Evolutionary conservation across 148 eudicot genomes (phyloP).

Genomic region (Polygonum maritimum): DNA sequence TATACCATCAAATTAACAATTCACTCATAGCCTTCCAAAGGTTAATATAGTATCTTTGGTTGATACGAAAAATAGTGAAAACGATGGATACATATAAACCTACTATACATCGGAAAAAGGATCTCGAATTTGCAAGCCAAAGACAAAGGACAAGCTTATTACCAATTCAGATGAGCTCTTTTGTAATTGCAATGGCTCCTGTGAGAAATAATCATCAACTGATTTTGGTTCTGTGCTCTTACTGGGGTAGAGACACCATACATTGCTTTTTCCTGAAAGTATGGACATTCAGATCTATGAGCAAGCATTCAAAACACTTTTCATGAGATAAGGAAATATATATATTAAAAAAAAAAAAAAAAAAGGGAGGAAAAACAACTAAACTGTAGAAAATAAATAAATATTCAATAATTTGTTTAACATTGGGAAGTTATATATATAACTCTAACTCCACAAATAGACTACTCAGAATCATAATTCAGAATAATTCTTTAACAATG

Average conservation of each 20-base stretch:
- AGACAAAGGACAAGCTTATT: neutral
- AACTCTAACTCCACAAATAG: neutral
- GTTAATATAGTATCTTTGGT: neutral
- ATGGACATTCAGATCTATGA: slow-evolving; percentile 4
- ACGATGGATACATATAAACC: neutral
- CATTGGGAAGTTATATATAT: neutral
- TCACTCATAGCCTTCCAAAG: neutral
- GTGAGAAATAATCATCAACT: slow-evolving; percentile 43
- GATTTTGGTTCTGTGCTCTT: slow-evolving; percentile 62
- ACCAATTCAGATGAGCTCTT: slow-evolving; percentile 21
- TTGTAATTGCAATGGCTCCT: slow-evolving; percentile 16
- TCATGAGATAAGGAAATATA: neutral
- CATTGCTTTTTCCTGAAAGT: slow-evolving; percentile 61
- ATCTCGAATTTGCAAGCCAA: neutral
- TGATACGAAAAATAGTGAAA: neutral
- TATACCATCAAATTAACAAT: neutral
- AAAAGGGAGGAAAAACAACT: neutral
- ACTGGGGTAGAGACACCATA: slow-evolving; percentile 84
- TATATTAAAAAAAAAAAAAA: too few species aligned
- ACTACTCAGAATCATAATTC: neutral
- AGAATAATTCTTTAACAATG: neutral
- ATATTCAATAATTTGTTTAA: neutral
- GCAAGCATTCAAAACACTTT: neutral
- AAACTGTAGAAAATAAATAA: neutral
- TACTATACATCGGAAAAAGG: neutral